Conservation (phyloP, 2,329 filamentous ascomycete genomes). For the Xylaria sp. region DNA sequence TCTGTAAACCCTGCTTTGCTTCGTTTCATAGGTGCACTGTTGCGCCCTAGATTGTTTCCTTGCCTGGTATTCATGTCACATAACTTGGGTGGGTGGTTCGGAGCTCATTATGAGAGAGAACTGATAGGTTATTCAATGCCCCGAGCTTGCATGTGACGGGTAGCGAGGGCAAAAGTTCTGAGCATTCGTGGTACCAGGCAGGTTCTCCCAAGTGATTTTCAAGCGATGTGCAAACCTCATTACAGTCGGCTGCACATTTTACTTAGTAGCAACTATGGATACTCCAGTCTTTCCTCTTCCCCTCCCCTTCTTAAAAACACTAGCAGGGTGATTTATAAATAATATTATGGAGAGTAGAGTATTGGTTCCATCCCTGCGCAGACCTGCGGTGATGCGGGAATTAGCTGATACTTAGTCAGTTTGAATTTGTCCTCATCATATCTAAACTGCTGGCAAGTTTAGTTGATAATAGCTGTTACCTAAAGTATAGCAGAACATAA, state of each 20-base stretch:
- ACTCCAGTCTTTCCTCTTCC: background rate
- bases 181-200: background rate
- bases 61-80: background rate
- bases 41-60: background rate
- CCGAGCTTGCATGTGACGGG: conserved; percentile 21
- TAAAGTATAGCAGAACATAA: background rate
- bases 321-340: background rate
- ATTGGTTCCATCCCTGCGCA: background rate
- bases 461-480: background rate
- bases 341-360: background rate
- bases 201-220: background rate
- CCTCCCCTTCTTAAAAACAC: background rate
- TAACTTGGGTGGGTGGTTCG: background rate
- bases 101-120: background rate
- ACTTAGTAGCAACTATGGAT: too few relatives aligned
- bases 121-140: background rate
- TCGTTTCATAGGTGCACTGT: background rate
- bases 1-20: conserved; percentile 7
- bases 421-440: background rate
- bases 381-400: background rate
- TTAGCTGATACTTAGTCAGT: background rate
- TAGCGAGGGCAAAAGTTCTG: background rate
- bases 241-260: background rate
- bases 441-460: background rate
- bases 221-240: too few relatives aligned